Evolutionary conservation across 768 basidiomycete species (phyloP).

Genomic region (Kwoniella dejecticola): DNA sequence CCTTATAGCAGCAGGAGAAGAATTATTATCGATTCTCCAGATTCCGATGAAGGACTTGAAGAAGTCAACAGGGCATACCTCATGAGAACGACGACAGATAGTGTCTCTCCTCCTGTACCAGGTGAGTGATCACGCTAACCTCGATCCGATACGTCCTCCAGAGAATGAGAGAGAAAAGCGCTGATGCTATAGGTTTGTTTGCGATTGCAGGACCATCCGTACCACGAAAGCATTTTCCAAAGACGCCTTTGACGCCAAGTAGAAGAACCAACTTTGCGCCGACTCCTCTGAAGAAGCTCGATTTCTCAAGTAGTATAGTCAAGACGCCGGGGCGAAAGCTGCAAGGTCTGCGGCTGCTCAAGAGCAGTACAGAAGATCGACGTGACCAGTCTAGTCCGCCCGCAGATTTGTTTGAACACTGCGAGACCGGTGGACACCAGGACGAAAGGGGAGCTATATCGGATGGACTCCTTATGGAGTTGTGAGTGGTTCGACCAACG

Average conservation of each 20-base stretch:
- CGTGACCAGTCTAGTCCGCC: not conserved
- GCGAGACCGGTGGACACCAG: too few relatives aligned
- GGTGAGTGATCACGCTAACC: not conserved
- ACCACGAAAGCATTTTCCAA: not conserved
- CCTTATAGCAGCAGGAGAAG: not conserved
- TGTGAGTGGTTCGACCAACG: too few relatives aligned
- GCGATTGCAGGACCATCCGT: not conserved
- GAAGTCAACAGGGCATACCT: not conserved
- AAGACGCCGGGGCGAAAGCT: slow-evolving; percentile 9
- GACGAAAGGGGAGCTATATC: too few relatives aligned
- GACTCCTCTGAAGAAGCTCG: slow-evolving; percentile 6
- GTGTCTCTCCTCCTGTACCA: not conserved
- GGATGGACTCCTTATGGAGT: not conserved
- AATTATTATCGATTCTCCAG: slow-evolving; percentile 1
- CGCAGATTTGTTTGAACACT: not conserved
- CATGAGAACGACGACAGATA: not conserved
- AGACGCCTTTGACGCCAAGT: slow-evolving; percentile 2
- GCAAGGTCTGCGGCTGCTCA: not conserved
- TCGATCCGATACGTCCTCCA: not conserved
- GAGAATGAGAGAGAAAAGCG: too few relatives aligned
- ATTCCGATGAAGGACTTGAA: not conserved
- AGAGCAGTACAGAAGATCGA: not conserved
- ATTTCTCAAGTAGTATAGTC: not conserved
- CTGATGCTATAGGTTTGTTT: too few relatives aligned
- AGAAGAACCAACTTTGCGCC: slow-evolving; percentile 2